Percentiles rank a stretch among this genome's conserved stretches.
These are phyloP conservation scores for Penicillium lagena DNA, from an alignment of 495 filamentous ascomycete genomes.

Conservation along the genomic window DNA sequence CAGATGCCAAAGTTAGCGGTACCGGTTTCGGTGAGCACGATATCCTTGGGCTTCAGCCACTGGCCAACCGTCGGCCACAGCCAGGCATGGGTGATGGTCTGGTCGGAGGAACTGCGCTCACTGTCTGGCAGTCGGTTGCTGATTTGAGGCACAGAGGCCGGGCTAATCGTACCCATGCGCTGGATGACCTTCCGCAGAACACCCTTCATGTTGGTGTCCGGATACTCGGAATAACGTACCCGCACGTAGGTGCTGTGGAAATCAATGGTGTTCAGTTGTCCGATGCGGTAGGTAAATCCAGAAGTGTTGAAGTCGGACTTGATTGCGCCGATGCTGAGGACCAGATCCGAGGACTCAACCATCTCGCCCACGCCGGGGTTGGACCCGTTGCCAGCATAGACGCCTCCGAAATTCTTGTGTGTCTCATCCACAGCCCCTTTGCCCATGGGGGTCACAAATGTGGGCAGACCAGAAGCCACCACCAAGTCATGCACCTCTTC, in stretches of 20 bases:
- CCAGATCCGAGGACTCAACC: slow-evolving; percentile 76
- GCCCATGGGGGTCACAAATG: slow-evolving; percentile 88
- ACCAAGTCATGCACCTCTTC: slow-evolving; percentile 74
- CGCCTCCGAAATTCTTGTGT: slow-evolving; percentile 69
- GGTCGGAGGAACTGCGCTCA: slow-evolving; percentile 39
- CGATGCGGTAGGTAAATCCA: slow-evolving; percentile 80
- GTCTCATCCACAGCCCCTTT: slow-evolving; percentile 83
- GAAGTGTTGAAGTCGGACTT: slow-evolving; percentile 88
- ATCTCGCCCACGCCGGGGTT: slow-evolving; percentile 61
- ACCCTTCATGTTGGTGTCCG: slow-evolving; percentile 76
- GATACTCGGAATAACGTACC: slow-evolving; percentile 78
- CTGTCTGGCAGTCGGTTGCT: slow-evolving; percentile 52
- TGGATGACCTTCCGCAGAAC: slow-evolving; percentile 72
- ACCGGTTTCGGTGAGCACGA: slow-evolving; percentile 84
- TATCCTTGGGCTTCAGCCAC: slow-evolving; percentile 69
- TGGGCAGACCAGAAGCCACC: slow-evolving; percentile 67
- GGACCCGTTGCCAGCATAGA: slow-evolving; percentile 80
- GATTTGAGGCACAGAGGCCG: slow-evolving; percentile 31
- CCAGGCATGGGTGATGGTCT: slow-evolving; percentile 74
- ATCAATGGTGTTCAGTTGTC: slow-evolving; percentile 78
- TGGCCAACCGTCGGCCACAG: slow-evolving; percentile 78
- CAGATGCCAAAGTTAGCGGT: slow-evolving; percentile 87
- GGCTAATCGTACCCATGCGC: slow-evolving; percentile 48
- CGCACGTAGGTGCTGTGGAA: slow-evolving; percentile 73
- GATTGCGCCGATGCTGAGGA: slow-evolving; percentile 77